Conservation (phyloP, 106 monocot genomes). For the Narthecium ossifragum region DNA sequence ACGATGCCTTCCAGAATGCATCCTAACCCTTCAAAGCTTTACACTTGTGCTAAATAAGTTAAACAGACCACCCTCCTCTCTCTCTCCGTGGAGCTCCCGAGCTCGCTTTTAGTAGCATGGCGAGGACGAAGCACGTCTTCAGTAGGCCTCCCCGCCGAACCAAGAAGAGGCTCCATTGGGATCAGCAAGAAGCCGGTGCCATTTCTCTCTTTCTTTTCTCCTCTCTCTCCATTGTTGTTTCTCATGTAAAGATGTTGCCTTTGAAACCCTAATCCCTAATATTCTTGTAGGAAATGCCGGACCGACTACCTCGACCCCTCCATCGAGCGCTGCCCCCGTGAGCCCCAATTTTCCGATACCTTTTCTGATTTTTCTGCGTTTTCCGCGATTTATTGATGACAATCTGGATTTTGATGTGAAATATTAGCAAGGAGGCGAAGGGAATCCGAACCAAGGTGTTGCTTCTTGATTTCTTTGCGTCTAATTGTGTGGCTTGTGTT, state of each 20-base stretch:
- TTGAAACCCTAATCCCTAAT: neutral
- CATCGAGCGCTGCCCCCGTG: neutral
- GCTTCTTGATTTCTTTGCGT: neutral
- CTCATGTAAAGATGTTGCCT: neutral
- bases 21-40: too few relatives aligned
- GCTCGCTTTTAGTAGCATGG: too few relatives aligned
- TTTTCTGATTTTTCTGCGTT: neutral
- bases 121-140: slow-evolving; percentile 27
- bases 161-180: neutral
- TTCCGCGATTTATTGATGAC: neutral
- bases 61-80: too few relatives aligned
- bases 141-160: neutral
- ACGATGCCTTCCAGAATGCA: too few relatives aligned
- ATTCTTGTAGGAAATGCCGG: neutral
- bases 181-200: neutral
- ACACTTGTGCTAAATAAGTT: too few relatives aligned
- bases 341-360: neutral
- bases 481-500: neutral
- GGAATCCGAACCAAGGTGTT: neutral
- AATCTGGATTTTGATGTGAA: neutral
- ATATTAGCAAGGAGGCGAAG: neutral
- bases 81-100: too few relatives aligned
- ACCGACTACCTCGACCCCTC: neutral
- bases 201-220: neutral
- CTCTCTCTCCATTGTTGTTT: neutral